Conservation (phyloP, 768 basidiomycete genomes). For the Amanita pseudoporphyria region DNA sequence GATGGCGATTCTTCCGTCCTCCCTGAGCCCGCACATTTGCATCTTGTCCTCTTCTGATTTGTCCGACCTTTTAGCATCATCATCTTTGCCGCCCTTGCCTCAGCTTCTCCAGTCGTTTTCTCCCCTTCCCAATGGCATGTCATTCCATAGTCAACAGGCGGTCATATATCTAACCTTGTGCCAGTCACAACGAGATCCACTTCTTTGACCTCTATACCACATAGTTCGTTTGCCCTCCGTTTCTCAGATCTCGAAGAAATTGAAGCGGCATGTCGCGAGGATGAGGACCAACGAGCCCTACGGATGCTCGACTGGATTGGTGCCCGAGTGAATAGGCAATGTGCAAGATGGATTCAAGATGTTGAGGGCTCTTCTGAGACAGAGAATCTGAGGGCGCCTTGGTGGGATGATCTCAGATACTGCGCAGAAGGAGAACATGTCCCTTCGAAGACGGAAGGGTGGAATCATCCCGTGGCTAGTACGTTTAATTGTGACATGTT, state of each 20-base stretch:
- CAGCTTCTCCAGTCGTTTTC: constrained; percentile 79
- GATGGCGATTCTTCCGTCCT: constrained; percentile 48
- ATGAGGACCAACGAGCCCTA: constrained; percentile 68
- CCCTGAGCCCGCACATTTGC: constrained; percentile 77
- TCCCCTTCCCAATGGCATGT: constrained; percentile 68
- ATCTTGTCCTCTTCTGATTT: constrained; percentile 67
- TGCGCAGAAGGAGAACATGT: constrained; percentile 73
- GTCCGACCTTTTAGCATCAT: constrained; percentile 41
- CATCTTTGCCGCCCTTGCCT: constrained; percentile 59
- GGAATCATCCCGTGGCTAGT: constrained; percentile 86
- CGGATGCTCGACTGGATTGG: constrained; percentile 85
- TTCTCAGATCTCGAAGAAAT: constrained; percentile 71
- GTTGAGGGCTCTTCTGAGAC: constrained; percentile 37
- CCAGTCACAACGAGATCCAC: constrained; percentile 76
- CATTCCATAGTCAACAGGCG: constrained; percentile 1
- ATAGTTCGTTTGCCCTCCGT: constrained; percentile 62
- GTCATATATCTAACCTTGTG: constrained; percentile 3
- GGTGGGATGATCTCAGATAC: constrained; percentile 80
- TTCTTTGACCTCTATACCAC: constrained; percentile 57
- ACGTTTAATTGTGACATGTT: constrained; percentile 21
- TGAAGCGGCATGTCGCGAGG: constrained; percentile 66
- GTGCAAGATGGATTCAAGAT: constrained; percentile 64
- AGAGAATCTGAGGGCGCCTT: constrained; percentile 47
- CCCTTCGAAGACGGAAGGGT: constrained; percentile 64
- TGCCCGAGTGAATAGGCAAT: constrained; percentile 53